Evolutionary conservation across 2,329 filamentous ascomycete species (phyloP), one percentile per base, ranked within the genome.

Genomic region (Trichoderma atroviride): DNA sequence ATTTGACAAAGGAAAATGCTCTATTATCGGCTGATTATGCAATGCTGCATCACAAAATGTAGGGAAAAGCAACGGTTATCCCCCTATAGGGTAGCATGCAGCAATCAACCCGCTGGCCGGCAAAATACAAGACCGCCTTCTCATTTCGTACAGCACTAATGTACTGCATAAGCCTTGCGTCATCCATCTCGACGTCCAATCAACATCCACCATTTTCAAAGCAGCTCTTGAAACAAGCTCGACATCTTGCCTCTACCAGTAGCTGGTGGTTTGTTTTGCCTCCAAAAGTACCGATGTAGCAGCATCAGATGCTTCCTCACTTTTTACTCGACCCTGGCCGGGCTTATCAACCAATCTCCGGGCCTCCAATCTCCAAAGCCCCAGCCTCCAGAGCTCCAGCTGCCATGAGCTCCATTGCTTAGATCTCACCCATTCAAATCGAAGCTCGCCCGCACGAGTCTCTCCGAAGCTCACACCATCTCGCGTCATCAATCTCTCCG

Each of bases 151-250:
- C 59, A 35, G 62, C 52, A 56, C 52, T 24, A 56, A 24, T 33
- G 61, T 52, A 6, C 40, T n/a, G 40, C 16, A 43, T 19, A 9
- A 65, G 27, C 24, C 35, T 66, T 57, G 62, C 62, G 62, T 66
- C 62, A 66, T 66, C 37, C 35, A 31, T n/a, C 19, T 43, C 16
- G 19, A 19, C 19, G 19, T 37, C 73, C 73, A 74, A 68, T 74
- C n/a, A 73, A 55, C 65, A 61, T 70, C 69, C 43, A 24, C 11
- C 66, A 67, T 33, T 73, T 74, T 72, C 74, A 73, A 66, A 66
- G 35, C 62, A 66, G 5, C n/a, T 33, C 19, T n/a, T 10, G n/a
- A 33, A 37, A 14, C 55, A 37, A 43, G 61, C 47, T 52, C 62
- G 19, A 43, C 56, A 57, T 33, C 62, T 61, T 62, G 47, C 52